Evolutionary conservation across 1,284 basidiomycete species (phyloP).

Genomic region (Marasmius sp.): DNA sequence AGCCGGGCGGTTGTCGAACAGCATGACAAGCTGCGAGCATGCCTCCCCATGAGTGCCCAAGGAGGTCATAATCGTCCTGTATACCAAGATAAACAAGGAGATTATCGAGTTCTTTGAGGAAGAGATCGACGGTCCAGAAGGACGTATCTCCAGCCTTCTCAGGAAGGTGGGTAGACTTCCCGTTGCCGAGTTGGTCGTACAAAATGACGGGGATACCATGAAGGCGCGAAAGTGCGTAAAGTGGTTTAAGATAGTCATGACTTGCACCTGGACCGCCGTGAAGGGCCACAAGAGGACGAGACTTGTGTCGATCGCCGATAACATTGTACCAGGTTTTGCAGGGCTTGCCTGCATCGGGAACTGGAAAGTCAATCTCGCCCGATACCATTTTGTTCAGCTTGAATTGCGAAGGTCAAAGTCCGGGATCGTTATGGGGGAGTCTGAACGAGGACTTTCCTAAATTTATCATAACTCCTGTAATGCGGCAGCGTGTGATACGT

Average conservation of each 20-base stretch:
- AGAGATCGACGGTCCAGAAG: slow-evolving; percentile 47
- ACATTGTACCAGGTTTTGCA: no score
- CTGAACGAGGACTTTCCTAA: no score
- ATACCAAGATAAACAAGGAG: slow-evolving; percentile 40
- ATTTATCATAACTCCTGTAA: no score
- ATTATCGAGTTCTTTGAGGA: slow-evolving; percentile 46
- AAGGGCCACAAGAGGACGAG: slow-evolving; percentile 38
- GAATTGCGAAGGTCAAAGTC: no score
- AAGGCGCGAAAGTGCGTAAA: slow-evolving; percentile 30
- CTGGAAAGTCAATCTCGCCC: no score
- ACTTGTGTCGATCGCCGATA: background rate
- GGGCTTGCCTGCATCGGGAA: no score
- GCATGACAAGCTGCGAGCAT: slow-evolving; percentile 43
- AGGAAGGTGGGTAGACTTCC: slow-evolving; percentile 45
- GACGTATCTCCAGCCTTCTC: slow-evolving; percentile 32
- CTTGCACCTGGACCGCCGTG: slow-evolving; percentile 46
- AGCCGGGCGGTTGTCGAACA: slow-evolving; percentile 34
- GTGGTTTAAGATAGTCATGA: slow-evolving; percentile 37
- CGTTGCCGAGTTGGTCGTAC: slow-evolving; percentile 51
- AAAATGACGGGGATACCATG: slow-evolving; percentile 39
- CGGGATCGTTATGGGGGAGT: no score
- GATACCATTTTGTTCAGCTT: no score
- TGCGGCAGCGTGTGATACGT: no score
- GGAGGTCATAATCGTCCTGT: slow-evolving; percentile 33
- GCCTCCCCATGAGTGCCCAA: slow-evolving; percentile 54